These are phyloP conservation scores for Polygonum maritimum DNA, from an alignment of 148 eudicot genomes.

Conservation along the genomic window DNA sequence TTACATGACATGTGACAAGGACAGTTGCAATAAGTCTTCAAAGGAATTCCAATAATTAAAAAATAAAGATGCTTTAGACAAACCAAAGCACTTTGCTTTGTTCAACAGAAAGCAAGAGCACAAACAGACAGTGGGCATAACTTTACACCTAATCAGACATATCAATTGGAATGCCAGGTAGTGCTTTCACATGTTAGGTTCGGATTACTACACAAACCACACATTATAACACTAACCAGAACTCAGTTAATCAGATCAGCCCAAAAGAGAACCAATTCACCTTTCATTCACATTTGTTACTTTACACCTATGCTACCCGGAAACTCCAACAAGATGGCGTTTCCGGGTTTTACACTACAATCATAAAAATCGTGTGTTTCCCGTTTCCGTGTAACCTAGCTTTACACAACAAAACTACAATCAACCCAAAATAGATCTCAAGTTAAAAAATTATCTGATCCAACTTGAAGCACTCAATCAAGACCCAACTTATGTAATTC, in stretches of 20 bases:
- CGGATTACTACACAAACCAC: neutral
- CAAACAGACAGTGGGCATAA: neutral
- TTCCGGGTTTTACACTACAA: too few relatives aligned
- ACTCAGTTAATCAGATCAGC: neutral
- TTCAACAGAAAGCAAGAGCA: neutral
- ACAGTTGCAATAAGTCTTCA: neutral
- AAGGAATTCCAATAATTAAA: neutral
- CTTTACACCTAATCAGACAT: neutral
- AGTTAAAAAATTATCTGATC: neutral
- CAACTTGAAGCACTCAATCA: neutral
- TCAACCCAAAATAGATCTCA: neutral
- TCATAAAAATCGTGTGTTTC: too few relatives aligned
- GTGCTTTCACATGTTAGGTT: neutral
- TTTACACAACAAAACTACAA: too few relatives aligned
- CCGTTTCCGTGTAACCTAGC: too few relatives aligned
- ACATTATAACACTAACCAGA: too few relatives aligned
- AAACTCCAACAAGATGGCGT: too few relatives aligned
- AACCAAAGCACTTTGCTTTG: neutral
- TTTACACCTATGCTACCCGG: neutral
- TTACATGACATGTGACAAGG: neutral
- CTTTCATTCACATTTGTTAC: neutral
- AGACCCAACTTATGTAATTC: neutral
- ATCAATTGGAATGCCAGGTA: neutral
- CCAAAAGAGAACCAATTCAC: neutral
- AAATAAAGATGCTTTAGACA: neutral